Percentiles rank a stretch among this genome's conserved stretches.
phyloP scores from a whole-genome alignment of 345 rosid genomes.

The Ricinus communis region DNA sequence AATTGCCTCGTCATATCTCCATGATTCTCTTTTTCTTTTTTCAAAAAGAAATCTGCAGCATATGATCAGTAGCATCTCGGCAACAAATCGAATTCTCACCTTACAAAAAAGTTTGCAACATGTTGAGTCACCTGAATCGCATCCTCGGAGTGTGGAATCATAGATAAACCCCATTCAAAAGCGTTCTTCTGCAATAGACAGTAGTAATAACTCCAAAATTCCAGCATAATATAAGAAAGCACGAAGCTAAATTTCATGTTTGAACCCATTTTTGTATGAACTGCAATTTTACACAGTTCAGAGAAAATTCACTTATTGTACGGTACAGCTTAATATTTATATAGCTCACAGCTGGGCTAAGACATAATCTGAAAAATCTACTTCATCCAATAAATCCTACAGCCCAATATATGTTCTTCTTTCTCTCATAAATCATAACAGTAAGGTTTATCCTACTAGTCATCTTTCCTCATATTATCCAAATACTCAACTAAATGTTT shows the following conservation, averaged over 20 bases:
- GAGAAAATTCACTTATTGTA: no score
- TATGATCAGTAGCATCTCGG: background rate
- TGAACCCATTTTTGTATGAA: no score
- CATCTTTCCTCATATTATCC: conserved; percentile 1
- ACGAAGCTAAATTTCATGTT: no score
- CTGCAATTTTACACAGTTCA: no score
- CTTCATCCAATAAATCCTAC: no score
- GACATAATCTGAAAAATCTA: no score
- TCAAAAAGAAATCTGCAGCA: background rate
- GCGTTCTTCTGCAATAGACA: conserved; percentile 76
- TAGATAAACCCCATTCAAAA: conserved; percentile 79
- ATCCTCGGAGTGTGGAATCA: conserved; percentile 87
- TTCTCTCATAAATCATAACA: background rate
- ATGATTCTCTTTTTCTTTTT: no score
- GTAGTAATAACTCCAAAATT: background rate
- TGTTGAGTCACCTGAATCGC: conserved; percentile 88
- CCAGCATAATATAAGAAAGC: background rate
- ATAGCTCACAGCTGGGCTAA: no score
- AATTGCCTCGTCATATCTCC: no score
- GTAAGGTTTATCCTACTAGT: background rate
- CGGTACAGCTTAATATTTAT: no score
- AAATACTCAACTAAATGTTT: background rate
- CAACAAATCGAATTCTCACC: conserved; percentile 43
- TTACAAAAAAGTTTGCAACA: conserved; percentile 70
- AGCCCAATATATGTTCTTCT: no score